These are phyloP conservation scores for Ocimum tenuiflorum DNA, from an alignment of 257 asterid genomes.

Conservation along the genomic window DNA sequence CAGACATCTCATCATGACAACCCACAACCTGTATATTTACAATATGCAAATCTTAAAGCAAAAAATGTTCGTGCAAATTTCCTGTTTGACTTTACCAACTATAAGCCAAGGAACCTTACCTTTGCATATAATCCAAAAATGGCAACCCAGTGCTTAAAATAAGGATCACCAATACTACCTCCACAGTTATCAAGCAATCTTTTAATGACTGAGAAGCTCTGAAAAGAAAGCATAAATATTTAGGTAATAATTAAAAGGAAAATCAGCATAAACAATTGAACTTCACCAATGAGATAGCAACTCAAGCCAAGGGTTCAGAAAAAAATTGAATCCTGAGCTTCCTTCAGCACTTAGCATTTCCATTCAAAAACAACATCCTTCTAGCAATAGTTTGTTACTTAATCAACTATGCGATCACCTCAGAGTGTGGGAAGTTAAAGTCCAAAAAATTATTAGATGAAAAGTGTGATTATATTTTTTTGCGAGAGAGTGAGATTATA, in stretches of 20 bases:
- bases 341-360: background rate
- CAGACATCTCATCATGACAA: conserved; percentile 57
- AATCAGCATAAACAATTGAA: conserved; percentile 11
- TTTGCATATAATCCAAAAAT: conserved; percentile 63
- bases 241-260: conserved; percentile 15
- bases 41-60: conserved; percentile 17
- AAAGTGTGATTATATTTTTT: too few relatives aligned
- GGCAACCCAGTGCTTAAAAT: conserved; percentile 65
- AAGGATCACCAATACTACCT: conserved; percentile 47
- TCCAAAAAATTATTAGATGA: background rate
- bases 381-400: background rate
- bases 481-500: too few relatives aligned
- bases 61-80: background rate
- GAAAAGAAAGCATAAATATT: conserved; percentile 28
- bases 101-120: conserved; percentile 42
- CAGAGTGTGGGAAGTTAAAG: background rate
- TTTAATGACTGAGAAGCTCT: conserved; percentile 71
- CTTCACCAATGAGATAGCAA: conserved; percentile 9
- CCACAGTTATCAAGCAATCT: conserved; percentile 60
- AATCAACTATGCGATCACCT: conserved; percentile 7
- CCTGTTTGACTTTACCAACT: conserved; percentile 11
- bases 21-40: conserved; percentile 53
- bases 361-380: background rate
- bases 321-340: background rate
- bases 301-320: background rate